These are phyloP conservation scores for Fusarium guadeloupense DNA, from an alignment of 2,329 filamentous ascomycete species.

Conservation along the genomic window DNA sequence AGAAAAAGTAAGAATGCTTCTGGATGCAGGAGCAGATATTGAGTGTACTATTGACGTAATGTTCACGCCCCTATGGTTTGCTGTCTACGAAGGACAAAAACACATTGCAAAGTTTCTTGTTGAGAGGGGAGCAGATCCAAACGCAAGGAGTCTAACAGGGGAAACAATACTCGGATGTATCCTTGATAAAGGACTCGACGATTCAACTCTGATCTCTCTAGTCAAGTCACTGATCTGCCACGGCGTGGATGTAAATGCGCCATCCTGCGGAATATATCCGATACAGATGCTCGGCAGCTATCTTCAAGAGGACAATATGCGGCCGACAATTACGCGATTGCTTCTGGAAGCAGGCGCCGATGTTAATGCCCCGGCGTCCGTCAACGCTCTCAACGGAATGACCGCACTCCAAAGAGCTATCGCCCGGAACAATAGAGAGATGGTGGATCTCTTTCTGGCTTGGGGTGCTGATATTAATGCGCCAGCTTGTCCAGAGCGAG, in stretches of 20 bases:
- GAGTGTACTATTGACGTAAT: fast-evolving
- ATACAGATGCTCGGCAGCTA: not conserved
- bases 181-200: fast-evolving
- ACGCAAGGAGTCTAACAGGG: fast-evolving
- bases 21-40: not conserved
- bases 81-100: fast-evolving
- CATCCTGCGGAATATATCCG: fast-evolving
- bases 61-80: not conserved
- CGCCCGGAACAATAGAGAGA: not conserved
- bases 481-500: not conserved
- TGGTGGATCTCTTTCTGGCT: constrained; percentile 44
- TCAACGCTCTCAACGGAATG: not conserved
- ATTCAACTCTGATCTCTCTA: fast-evolving
- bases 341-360: constrained; percentile 31
- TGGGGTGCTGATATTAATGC: constrained; percentile 46
- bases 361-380: not conserved
- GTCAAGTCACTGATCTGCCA: fast-evolving
- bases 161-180: too few species aligned
- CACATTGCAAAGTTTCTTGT: not conserved
- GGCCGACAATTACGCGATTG: not conserved
- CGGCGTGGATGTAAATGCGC: fast-evolving
- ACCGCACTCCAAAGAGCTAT: constrained; percentile 28
- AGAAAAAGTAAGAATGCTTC: not conserved
- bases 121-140: constrained; percentile 31
- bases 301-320: too few species aligned